phyloP scores from a whole-genome alignment of 352 stramenopile genomes.

The Pythium aristosporum region DNA sequence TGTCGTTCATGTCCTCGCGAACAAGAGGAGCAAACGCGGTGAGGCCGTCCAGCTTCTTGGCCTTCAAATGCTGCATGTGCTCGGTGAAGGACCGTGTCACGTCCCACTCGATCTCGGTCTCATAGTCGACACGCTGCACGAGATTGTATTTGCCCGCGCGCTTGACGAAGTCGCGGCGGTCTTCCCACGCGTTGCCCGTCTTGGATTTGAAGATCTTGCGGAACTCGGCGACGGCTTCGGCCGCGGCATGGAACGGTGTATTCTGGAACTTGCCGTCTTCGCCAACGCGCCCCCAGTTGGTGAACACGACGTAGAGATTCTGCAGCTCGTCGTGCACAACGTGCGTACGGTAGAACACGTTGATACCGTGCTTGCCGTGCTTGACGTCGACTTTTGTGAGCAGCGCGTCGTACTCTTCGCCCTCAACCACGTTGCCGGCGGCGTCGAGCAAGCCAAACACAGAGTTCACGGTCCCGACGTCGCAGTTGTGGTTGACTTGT shows the following conservation, averaged over 20 bases:
- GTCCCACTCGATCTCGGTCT: slow-evolving; percentile 50
- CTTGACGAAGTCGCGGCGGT: slow-evolving; percentile 49
- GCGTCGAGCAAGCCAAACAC: slow-evolving; percentile 39
- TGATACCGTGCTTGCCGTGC: slow-evolving; percentile 64
- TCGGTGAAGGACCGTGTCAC: slow-evolving; percentile 49
- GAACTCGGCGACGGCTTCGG: slow-evolving; percentile 62
- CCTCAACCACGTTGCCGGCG: slow-evolving; percentile 23
- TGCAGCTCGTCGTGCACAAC: slow-evolving; percentile 68
- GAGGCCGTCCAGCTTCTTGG: neutral
- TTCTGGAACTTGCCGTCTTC: slow-evolving; percentile 78
- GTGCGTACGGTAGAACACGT: slow-evolving; percentile 77
- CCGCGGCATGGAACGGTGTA: slow-evolving; percentile 54
- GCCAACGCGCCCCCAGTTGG: slow-evolving; percentile 78
- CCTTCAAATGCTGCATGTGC: slow-evolving; percentile 9
- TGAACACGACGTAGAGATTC: slow-evolving; percentile 70
- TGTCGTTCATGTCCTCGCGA: slow-evolving; percentile 1
- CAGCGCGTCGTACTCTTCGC: slow-evolving; percentile 49
- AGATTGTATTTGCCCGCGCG: slow-evolving; percentile 75
- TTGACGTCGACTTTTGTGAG: slow-evolving; percentile 78
- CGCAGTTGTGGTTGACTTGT: slow-evolving; percentile 53
- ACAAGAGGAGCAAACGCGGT: slow-evolving; percentile 1
- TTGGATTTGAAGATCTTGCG: slow-evolving; percentile 81
- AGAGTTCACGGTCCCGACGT: slow-evolving; percentile 50
- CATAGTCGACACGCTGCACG: slow-evolving; percentile 55
- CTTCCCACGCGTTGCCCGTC: slow-evolving; percentile 67